These are phyloP conservation scores for Alternaria ethzedia DNA, from an alignment of 2,329 filamentous ascomycete species.

Conservation along the genomic window DNA sequence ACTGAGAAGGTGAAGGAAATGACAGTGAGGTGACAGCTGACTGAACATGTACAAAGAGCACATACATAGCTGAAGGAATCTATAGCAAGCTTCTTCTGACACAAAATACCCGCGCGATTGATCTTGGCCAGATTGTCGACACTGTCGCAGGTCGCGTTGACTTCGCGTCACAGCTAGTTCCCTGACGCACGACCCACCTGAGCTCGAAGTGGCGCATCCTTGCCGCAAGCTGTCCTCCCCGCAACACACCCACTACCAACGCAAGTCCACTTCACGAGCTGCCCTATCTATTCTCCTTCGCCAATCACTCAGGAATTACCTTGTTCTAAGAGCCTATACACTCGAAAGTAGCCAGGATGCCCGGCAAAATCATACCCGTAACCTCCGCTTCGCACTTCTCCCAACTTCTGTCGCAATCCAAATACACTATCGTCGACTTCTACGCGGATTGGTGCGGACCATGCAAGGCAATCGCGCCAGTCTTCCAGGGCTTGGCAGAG, in stretches of 20 bases:
- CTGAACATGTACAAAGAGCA: background rate
- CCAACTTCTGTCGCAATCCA: conserved; percentile 41
- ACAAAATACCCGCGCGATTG: background rate
- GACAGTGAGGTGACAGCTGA: background rate
- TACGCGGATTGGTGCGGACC: conserved; percentile 65
- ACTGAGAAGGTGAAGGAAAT: background rate
- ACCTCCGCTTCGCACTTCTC: conserved; percentile 45
- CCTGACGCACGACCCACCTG: conserved; percentile 2
- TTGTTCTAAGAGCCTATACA: background rate
- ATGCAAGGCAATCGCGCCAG: conserved; percentile 61
- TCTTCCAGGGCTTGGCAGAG: conserved; percentile 58
- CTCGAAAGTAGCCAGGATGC: conserved; percentile 22
- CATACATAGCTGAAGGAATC: background rate
- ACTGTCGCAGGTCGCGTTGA: background rate
- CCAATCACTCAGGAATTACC: background rate
- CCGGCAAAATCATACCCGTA: conserved; percentile 41
- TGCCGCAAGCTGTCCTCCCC: conserved; percentile 16
- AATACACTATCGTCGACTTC: conserved; percentile 58
- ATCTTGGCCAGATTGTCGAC: background rate
- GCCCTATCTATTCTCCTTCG: background rate
- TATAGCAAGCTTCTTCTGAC: background rate
- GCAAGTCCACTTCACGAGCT: background rate
- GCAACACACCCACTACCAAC: background rate
- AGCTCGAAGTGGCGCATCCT: conserved; percentile 8
- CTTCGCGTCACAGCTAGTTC: background rate